A percentile compares a stretch with the other conserved stretches of the same genome.
Evolutionary conservation across 2,329 filamentous ascomycete genomes (phyloP).

Genomic region (Fusarium drepaniforme): DNA sequence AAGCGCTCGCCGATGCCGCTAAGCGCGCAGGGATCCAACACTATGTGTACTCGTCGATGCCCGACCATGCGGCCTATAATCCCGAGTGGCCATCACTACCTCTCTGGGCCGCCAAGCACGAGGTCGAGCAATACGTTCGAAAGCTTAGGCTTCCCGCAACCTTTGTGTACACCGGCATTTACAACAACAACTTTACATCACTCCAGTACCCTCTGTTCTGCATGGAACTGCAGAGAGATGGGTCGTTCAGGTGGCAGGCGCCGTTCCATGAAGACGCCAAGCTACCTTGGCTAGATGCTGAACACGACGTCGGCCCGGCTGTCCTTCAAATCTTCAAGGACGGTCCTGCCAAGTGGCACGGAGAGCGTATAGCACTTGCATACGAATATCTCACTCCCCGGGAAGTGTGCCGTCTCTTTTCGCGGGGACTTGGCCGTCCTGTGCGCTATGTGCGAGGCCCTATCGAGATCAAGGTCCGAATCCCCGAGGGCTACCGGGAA

Average conservation of each 20-base stretch:
- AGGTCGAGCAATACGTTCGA: slow-evolving; percentile 90
- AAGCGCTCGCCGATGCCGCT: slow-evolving; percentile 88
- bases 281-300: slow-evolving; percentile 94
- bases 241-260: slow-evolving; percentile 91
- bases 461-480: slow-evolving; percentile 87
- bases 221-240: slow-evolving; percentile 88
- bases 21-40: slow-evolving; percentile 88
- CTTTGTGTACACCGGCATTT: slow-evolving; percentile 96
- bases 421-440: slow-evolving; percentile 80
- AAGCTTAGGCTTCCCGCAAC: slow-evolving; percentile 87
- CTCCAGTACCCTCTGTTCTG: slow-evolving; percentile 93
- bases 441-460: slow-evolving; percentile 83
- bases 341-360: slow-evolving; percentile 86
- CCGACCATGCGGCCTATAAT: slow-evolving; percentile 87
- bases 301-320: slow-evolving; percentile 94
- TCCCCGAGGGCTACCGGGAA: slow-evolving; percentile 88
- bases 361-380: slow-evolving; percentile 82
- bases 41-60: slow-evolving; percentile 98
- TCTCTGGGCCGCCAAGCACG: slow-evolving; percentile 92
- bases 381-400: slow-evolving; percentile 89
- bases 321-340: slow-evolving; percentile 97
- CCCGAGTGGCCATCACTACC: slow-evolving; percentile 84
- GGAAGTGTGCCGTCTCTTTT: slow-evolving; percentile 86
- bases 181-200: slow-evolving; percentile 99
- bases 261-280: slow-evolving; percentile 92